Conservation (phyloP, 768 basidiomycete genomes). For the Mycena galopus region DNA sequence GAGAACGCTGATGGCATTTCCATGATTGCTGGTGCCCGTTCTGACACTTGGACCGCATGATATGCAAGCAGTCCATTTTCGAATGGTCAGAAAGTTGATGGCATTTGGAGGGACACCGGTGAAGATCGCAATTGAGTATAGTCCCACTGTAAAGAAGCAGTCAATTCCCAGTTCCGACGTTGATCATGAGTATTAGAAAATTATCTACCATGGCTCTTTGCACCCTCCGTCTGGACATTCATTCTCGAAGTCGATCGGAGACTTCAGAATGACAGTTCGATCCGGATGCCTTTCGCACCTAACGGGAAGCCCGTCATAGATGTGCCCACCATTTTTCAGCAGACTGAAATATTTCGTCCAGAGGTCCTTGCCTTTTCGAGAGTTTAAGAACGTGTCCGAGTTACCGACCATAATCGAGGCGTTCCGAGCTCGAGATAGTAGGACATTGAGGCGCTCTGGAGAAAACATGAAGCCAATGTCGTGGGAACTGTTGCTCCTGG, state of each 20-base stretch:
- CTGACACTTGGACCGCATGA: slow-evolving; percentile 55
- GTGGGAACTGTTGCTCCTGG: slow-evolving; percentile 65
- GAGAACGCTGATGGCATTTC: slow-evolving; percentile 53
- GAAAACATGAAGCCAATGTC: slow-evolving; percentile 82
- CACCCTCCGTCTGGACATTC: slow-evolving; percentile 76
- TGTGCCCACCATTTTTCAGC: slow-evolving; percentile 55
- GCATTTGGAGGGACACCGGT: slow-evolving; percentile 71
- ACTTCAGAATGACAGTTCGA: slow-evolving; percentile 51
- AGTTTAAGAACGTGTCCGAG: slow-evolving; percentile 64
- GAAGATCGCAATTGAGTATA: slow-evolving; percentile 63
- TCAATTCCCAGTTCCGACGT: not conserved
- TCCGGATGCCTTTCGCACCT: slow-evolving; percentile 69
- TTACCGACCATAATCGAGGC: slow-evolving; percentile 78
- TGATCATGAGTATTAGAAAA: not conserved
- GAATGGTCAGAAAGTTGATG: slow-evolving; percentile 69
- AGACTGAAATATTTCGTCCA: slow-evolving; percentile 66
- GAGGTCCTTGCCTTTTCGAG: slow-evolving; percentile 63
- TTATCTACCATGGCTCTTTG: slow-evolving; percentile 65
- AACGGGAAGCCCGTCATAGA: slow-evolving; percentile 73
- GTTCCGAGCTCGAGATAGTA: slow-evolving; percentile 77
- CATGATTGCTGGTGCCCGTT: slow-evolving; percentile 58
- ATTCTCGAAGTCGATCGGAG: slow-evolving; percentile 62
- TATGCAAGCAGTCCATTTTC: slow-evolving; percentile 61
- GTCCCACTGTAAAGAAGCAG: slow-evolving; percentile 54
- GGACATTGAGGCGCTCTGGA: slow-evolving; percentile 77